Evolutionary conservation across 305 asterid genomes (phyloP), one percentile per base, ranked within the genome.

Genomic region (Fraxinus platypoda): DNA sequence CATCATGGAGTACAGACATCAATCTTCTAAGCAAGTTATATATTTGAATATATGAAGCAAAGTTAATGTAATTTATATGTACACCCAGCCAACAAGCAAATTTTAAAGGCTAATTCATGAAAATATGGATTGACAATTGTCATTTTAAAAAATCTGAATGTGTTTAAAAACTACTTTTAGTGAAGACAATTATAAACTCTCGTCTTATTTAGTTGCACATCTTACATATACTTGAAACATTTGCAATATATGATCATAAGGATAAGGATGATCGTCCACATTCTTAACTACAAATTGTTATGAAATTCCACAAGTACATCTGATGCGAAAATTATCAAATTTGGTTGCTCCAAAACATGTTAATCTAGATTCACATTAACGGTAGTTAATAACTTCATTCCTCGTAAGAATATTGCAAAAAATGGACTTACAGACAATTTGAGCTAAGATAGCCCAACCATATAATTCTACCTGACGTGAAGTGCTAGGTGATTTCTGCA

Each of bases 401-500:
- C 30, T 66, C 19, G 6, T 66, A 66, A 25, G 34, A 23, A 23
- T 26, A 66, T 11, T 25, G 73, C 73, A 75, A 46, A 33, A 9
- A 25, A 59, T 28, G 26, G 19, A 25, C 28, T 74, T 31, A 78
- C 4, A 72, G 72, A 68, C 11, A 79, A 76, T n/a, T n/a, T 17
- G 31, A 72, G 71, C 72, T 66, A 33, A 3, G 7, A 13, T 25
- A 37, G 75, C 34, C 19, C 64, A 35, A 41, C 5, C 81, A 59
- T 80, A 70, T 80, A 26, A 26, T 81, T 85, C 62, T 85, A 95
- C 99, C 95, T 91, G 97, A 88, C 87, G 84, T 37, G 98, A 91
- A 83, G 95, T 87, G 84, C 97, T 90, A 81, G 97, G 90, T 78
- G 97, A 93, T 86, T 87, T 93, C 90, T 92, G 97, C 86, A 91